Percentiles rank a stretch among this genome's conserved stretches.
Conservation (phyloP, 1,139 yeast genomes). For the Nematodospora anomalae region DNA sequence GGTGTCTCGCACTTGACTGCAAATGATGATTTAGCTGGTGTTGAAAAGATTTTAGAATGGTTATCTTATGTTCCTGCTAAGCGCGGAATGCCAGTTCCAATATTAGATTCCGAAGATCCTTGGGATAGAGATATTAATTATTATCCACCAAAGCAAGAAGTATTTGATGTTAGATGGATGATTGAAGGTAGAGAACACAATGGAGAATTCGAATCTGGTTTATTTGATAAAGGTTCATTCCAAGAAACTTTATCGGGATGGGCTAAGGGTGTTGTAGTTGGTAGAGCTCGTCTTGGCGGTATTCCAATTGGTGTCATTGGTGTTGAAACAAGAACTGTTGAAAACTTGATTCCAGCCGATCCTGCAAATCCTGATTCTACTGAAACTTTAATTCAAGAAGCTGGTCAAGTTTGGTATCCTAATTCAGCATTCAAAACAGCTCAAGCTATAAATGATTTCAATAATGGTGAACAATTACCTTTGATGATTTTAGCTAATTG, state of each 20-base stretch:
- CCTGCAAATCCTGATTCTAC: slow-evolving; percentile 97
- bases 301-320: slow-evolving; percentile 97
- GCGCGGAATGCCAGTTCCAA: slow-evolving; percentile 89
- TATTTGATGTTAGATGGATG: slow-evolving; percentile 94
- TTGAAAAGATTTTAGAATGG: slow-evolving; percentile 93
- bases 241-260: slow-evolving; percentile 97
- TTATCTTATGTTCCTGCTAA: slow-evolving; percentile 92
- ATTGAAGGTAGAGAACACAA: slow-evolving; percentile 76
- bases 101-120: slow-evolving; percentile 72
- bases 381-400: slow-evolving; percentile 85
- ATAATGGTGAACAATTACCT: slow-evolving; percentile 96
- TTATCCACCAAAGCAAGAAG: slow-evolving; percentile 68
- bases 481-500: slow-evolving; percentile 97
- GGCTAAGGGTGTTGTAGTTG: slow-evolving; percentile 98
- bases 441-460: slow-evolving; percentile 96
- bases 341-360: slow-evolving; percentile 91
- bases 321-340: slow-evolving; percentile 88
- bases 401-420: slow-evolving; percentile 99
- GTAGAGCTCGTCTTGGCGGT: slow-evolving; percentile 98
- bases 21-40: slow-evolving; percentile 93
- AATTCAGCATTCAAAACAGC: slow-evolving; percentile 98
- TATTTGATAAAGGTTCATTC: slow-evolving; percentile 90
- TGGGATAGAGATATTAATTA: slow-evolving; percentile 95
- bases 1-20: slow-evolving; percentile 99
- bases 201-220: slow-evolving; percentile 76